Conservation (phyloP, 441 rosid genomes). For the Erodium trifolium region DNA sequence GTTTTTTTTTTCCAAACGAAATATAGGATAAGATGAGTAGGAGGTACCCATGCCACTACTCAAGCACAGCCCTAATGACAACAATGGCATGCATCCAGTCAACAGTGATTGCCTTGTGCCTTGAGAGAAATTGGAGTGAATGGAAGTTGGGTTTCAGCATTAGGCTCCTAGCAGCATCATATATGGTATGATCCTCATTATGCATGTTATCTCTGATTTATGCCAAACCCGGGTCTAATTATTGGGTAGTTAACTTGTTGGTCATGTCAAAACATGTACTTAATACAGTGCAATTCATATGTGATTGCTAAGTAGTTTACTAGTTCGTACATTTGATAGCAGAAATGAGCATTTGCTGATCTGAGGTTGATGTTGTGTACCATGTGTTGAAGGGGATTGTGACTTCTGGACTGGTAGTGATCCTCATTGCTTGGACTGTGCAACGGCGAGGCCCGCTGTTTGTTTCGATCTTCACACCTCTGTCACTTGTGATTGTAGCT, state of each 20-base stretch:
- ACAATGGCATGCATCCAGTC: constrained; percentile 30
- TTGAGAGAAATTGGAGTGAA: constrained; percentile 27
- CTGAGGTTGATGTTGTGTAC: too few species aligned
- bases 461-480: constrained; percentile 30
- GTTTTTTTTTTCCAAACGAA: too few species aligned
- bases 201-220: too few species aligned
- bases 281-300: too few species aligned
- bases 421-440: constrained; percentile 26
- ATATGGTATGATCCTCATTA: too few species aligned
- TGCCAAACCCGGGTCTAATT: too few species aligned
- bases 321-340: too few species aligned
- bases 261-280: too few species aligned
- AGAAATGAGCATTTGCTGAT: too few species aligned
- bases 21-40: neutral
- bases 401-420: constrained; percentile 23
- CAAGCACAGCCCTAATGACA: constrained; percentile 6
- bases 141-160: constrained; percentile 38
- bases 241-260: too few species aligned
- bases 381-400: constrained; percentile 22
- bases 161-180: constrained; percentile 19
- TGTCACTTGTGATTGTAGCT: constrained; percentile 32
- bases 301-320: too few species aligned
- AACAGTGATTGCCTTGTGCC: constrained; percentile 23
- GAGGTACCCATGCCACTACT: neutral
- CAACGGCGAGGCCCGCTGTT: constrained; percentile 30